Evolutionary conservation across 1,139 yeast genomes (phyloP).

Genomic region (Debaryomyces robertsiae): DNA sequence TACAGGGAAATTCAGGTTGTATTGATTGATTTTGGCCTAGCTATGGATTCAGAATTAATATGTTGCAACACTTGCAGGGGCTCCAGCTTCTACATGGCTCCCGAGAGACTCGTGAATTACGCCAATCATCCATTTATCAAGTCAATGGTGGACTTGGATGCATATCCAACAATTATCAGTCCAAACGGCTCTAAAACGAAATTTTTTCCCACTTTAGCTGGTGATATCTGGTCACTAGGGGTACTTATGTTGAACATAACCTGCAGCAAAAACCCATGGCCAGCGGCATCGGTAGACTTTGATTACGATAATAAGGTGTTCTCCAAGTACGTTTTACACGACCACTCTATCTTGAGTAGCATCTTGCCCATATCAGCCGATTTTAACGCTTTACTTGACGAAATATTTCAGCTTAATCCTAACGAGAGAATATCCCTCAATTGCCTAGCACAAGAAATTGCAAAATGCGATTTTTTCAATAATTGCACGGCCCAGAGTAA

Average conservation of each 20-base stretch:
- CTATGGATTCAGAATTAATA: conserved; percentile 59
- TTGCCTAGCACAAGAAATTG: conserved; percentile 45
- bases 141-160: conserved; percentile 33
- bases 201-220: conserved; percentile 67
- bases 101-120: conserved; percentile 68
- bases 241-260: conserved; percentile 77
- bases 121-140: conserved; percentile 34
- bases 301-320: conserved; percentile 61
- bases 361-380: conserved; percentile 71
- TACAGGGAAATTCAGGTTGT: conserved; percentile 60
- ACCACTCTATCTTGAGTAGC: conserved; percentile 30
- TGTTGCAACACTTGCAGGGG: conserved; percentile 83
- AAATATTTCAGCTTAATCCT: conserved; percentile 65
- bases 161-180: conserved; percentile 18
- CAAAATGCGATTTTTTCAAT: conserved; percentile 43
- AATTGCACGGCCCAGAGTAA: no score
- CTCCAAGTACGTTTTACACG: conserved; percentile 41
- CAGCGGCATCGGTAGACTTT: conserved; percentile 65
- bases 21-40: conserved; percentile 85
- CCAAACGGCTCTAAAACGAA: conserved; percentile 25
- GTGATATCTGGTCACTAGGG: conserved; percentile 90
- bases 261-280: conserved; percentile 91
- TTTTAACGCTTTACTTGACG: conserved; percentile 55
- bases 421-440: conserved; percentile 57
- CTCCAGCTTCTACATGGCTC: conserved; percentile 90